Conservation (phyloP, 2,329 filamentous ascomycete genomes). For the Penicillium hesseltinei region DNA sequence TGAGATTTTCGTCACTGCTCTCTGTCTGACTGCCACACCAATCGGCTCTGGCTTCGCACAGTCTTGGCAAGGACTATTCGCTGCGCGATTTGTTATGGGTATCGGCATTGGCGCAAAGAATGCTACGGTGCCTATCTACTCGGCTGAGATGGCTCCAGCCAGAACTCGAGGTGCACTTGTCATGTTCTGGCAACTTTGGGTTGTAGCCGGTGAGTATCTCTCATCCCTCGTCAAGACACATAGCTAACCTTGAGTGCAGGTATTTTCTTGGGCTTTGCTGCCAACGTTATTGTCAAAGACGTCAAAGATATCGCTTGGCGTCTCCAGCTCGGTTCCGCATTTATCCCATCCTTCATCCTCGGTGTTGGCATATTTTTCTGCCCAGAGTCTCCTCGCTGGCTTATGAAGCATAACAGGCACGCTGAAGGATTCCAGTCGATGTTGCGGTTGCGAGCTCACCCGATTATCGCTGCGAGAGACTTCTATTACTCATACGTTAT, state of each 20-base stretch:
- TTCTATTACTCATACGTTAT: slow-evolving; percentile 59
- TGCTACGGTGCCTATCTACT: slow-evolving; percentile 55
- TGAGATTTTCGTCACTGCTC: slow-evolving; percentile 60
- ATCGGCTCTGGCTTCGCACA: slow-evolving; percentile 63
- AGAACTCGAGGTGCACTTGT: slow-evolving; percentile 55
- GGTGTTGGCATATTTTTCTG: slow-evolving; percentile 25
- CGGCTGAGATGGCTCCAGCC: slow-evolving; percentile 55
- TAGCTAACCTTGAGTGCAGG: slow-evolving; percentile 29
- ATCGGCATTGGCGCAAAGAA: slow-evolving; percentile 60
- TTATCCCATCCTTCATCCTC: slow-evolving; percentile 62
- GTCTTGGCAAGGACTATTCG: slow-evolving; percentile 56
- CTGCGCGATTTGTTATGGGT: slow-evolving; percentile 56
- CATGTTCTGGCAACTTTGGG: slow-evolving; percentile 52
- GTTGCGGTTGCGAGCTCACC: slow-evolving; percentile 19
- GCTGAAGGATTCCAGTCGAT: slow-evolving; percentile 19
- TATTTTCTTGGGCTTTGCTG: slow-evolving; percentile 64
- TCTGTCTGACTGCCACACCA: slow-evolving; percentile 64
- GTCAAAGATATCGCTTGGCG: slow-evolving; percentile 61
- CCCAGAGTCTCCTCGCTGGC: slow-evolving; percentile 30
- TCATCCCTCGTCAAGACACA: neutral
- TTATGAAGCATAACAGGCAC: slow-evolving; percentile 22
- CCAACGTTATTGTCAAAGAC: slow-evolving; percentile 62
- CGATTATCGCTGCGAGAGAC: slow-evolving; percentile 54
- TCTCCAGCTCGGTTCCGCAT: slow-evolving; percentile 61
- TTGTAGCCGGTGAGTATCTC: slow-evolving; percentile 17